phyloP scores from a whole-genome alignment of 2,329 filamentous ascomycete genomes.

The Thermochaetoides dissita region DNA sequence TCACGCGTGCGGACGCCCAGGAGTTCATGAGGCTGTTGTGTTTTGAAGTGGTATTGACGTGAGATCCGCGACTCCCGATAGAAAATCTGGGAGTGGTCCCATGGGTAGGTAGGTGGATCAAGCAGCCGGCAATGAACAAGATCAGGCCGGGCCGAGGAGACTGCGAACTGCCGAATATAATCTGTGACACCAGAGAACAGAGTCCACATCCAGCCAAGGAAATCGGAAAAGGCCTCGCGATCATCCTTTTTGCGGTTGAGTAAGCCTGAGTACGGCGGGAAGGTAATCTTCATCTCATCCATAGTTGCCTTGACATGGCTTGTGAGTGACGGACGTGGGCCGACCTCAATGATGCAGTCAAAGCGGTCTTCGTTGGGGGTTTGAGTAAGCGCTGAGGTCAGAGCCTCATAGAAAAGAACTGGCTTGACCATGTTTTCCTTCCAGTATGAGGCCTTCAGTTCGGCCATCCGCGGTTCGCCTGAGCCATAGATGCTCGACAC shows the following conservation, averaged over 20 bases:
- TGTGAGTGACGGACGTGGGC: constrained; percentile 31
- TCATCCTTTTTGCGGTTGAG: constrained; percentile 21
- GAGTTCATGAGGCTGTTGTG: constrained; percentile 22
- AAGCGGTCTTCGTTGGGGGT: constrained; percentile 15
- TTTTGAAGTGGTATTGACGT: constrained; percentile 25
- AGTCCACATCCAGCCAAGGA: constrained; percentile 22
- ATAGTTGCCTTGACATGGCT: constrained; percentile 25
- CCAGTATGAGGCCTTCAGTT: constrained; percentile 26
- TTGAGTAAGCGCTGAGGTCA: constrained; percentile 14
- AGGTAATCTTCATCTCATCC: constrained; percentile 9
- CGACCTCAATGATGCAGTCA: constrained; percentile 29
- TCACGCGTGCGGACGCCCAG: constrained; percentile 25
- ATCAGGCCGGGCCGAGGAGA: constrained; percentile 12
- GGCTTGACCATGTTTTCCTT: constrained; percentile 29
- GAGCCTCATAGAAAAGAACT: constrained; percentile 30
- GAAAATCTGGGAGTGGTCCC: constrained; percentile 30
- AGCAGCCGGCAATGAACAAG: constrained; percentile 10
- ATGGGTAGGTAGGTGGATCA: constrained; percentile 30
- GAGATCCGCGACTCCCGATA: constrained; percentile 30
- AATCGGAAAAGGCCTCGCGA: constrained; percentile 19
- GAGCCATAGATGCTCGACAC: constrained; percentile 26
- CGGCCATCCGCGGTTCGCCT: constrained; percentile 3
- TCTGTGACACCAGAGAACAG: constrained; percentile 14
- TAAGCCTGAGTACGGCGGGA: constrained; percentile 20
- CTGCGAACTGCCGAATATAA: constrained; percentile 13